These are phyloP conservation scores for Quercus robur DNA, from an alignment of 306 rosid species.

Conservation along the genomic window DNA sequence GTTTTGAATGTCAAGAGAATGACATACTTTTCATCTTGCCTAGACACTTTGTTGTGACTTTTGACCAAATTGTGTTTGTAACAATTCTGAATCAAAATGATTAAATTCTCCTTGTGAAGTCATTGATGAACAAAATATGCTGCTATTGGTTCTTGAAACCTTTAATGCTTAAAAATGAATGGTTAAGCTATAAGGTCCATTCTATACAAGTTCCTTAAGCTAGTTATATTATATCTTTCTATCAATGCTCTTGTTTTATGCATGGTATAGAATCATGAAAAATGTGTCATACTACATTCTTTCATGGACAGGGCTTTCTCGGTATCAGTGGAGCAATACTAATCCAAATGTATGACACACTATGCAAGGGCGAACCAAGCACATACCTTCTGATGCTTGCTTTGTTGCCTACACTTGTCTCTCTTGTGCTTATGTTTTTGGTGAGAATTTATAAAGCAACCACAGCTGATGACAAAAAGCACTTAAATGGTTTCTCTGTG, in stretches of 20 bases:
- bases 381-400: conserved; percentile 71
- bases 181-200: neutral
- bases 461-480: conserved; percentile 46
- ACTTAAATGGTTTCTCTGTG: conserved; percentile 57
- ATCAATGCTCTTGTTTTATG: neutral
- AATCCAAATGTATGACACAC: conserved; percentile 61
- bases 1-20: neutral
- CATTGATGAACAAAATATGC: neutral
- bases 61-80: neutral
- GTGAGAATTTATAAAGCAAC: conserved; percentile 57
- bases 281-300: neutral
- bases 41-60: neutral
- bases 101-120: conserved; percentile 1
- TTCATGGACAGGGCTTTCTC: conserved; percentile 66
- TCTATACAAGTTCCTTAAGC: neutral
- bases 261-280: neutral
- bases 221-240: neutral
- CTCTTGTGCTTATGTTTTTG: conserved; percentile 51
- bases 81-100: neutral
- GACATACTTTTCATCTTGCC: neutral
- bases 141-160: neutral
- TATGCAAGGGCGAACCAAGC: conserved; percentile 58
- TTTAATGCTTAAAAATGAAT: neutral
- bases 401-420: conserved; percentile 54
- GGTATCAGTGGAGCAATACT: conserved; percentile 91